Conservation (phyloP, 2,329 filamentous ascomycete genomes). For the Pezicula neosporulosa region DNA sequence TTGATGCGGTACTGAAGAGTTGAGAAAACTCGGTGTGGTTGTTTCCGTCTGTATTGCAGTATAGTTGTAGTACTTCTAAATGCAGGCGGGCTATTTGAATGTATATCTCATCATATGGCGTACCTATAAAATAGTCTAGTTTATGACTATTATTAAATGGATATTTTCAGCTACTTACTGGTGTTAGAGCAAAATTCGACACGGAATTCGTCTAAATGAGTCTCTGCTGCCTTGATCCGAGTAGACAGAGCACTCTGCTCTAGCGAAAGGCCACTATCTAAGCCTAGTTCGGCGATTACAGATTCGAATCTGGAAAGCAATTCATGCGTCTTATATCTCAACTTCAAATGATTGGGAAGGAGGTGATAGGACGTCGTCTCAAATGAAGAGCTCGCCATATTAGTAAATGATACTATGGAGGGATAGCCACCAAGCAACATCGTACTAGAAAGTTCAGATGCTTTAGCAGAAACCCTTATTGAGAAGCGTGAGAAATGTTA, state of each 20-base stretch:
- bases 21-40: too few species aligned
- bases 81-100: too few species aligned
- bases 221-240: not conserved
- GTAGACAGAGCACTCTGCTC: not conserved
- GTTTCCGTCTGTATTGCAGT: too few species aligned
- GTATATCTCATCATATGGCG: too few species aligned
- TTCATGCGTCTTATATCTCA: not conserved
- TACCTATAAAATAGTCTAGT: too few species aligned
- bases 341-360: not conserved
- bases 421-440: not conserved
- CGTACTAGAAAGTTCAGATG: not conserved
- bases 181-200: too few species aligned
- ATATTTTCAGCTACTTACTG: too few species aligned
- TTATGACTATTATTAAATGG: too few species aligned
- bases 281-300: not conserved
- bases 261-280: not conserved
- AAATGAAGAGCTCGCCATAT: not conserved
- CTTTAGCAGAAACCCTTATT: not conserved
- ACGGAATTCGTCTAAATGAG: too few species aligned
- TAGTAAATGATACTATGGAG: not conserved
- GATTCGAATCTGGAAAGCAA: not conserved
- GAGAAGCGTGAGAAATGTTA: not conserved
- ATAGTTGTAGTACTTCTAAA: too few species aligned
- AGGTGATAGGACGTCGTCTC: not conserved
- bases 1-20: too few species aligned